Conservation (phyloP, 1,139 yeast species). For the Debaryomycetaceae sp. region DNA sequence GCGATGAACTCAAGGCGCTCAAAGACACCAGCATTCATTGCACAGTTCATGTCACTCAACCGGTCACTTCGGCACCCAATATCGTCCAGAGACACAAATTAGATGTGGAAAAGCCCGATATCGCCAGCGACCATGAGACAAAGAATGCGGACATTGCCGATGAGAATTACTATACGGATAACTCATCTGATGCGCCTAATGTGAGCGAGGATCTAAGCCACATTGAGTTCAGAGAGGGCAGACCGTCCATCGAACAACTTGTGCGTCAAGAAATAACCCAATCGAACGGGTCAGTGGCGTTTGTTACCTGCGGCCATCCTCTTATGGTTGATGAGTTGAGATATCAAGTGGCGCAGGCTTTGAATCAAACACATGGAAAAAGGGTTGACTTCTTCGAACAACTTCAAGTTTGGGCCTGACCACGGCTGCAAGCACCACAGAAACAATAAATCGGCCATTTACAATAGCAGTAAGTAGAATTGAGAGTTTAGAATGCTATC, state of each 20-base stretch:
- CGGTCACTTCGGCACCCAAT: too few species aligned
- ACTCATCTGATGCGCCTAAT: too few species aligned
- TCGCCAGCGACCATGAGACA: too few species aligned
- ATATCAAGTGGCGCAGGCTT: slow-evolving; percentile 24
- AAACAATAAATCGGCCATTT: too few species aligned
- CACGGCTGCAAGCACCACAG: too few species aligned
- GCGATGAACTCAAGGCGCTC: slow-evolving; percentile 30
- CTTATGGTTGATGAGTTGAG: slow-evolving; percentile 47
- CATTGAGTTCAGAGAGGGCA: slow-evolving; percentile 40
- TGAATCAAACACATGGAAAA: slow-evolving; percentile 18
- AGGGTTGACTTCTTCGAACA: slow-evolving; percentile 17
- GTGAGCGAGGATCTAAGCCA: slow-evolving; percentile 18
- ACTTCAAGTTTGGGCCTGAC: slow-evolving; percentile 8
- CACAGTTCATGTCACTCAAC: slow-evolving; percentile 18
- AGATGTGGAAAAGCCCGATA: too few species aligned
- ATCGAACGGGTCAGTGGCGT: slow-evolving; percentile 38
- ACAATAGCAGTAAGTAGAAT: too few species aligned
- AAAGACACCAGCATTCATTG: slow-evolving; percentile 21
- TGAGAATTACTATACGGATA: too few species aligned
- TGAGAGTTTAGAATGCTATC: too few species aligned
- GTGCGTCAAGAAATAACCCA: slow-evolving; percentile 32
- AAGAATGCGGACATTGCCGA: too few species aligned
- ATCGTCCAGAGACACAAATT: too few species aligned
- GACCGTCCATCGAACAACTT: slow-evolving; percentile 38
- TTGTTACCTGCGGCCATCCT: slow-evolving; percentile 48